phyloP scores from a whole-genome alignment of 139 green algal species.

The Choricystis sp. region DNA sequence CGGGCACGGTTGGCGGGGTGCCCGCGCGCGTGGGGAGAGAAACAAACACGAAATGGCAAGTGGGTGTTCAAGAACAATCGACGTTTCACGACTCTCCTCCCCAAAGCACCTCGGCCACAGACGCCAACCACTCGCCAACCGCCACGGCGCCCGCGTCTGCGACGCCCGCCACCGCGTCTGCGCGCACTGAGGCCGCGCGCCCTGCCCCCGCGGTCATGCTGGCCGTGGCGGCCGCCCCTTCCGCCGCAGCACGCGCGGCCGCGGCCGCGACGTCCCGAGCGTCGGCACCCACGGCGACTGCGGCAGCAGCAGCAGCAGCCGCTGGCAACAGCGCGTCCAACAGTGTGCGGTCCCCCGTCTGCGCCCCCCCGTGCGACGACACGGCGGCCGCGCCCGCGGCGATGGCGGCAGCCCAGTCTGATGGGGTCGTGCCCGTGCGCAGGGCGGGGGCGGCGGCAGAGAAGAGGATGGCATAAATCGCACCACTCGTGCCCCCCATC shows the following conservation, averaged over 20 bases:
- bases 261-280: constrained; percentile 9
- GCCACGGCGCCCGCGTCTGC: constrained; percentile 49
- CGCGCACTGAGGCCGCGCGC: constrained; percentile 42
- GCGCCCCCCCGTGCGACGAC: constrained; percentile 46
- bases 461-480: constrained; percentile 31
- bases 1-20: no score
- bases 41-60: no score
- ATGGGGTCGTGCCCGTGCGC: no score
- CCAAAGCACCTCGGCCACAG: constrained; percentile 14
- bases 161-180: constrained; percentile 12
- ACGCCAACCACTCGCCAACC: constrained; percentile 40
- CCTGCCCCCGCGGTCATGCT: constrained; percentile 42
- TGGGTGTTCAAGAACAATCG: no score
- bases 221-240: constrained; percentile 39
- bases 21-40: no score
- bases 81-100: no score
- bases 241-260: constrained; percentile 24
- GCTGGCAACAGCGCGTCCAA: constrained; percentile 60
- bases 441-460: constrained; percentile 13
- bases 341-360: constrained; percentile 52
- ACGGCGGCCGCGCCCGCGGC: constrained; percentile 32
- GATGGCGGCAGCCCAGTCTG: constrained; percentile 18
- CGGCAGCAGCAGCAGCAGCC: constrained; percentile 17
- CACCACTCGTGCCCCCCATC: constrained; percentile 57
- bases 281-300: not conserved